Evolutionary conservation across 768 basidiomycete species (phyloP).

Genomic region (Mycena maculata): DNA sequence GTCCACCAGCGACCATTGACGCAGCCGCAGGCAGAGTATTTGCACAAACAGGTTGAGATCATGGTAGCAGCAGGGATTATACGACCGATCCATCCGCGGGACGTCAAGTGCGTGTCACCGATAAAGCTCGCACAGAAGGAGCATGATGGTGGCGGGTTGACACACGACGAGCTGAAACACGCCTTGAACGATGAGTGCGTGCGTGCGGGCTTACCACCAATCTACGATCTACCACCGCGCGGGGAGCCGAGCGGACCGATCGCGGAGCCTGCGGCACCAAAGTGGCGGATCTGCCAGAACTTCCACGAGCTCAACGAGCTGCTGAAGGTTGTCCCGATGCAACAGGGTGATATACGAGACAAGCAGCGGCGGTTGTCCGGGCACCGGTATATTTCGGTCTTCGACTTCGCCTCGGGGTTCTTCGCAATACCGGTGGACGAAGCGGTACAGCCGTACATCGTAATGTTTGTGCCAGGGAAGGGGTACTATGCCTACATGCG

Average conservation of each 20-base stretch:
- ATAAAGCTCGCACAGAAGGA: conserved; percentile 53
- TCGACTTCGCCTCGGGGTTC: conserved; percentile 56
- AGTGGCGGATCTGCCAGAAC: conserved; percentile 53
- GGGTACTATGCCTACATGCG: conserved; percentile 49
- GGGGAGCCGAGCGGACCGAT: neutral
- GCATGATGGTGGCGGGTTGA: conserved; percentile 43
- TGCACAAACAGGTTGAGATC: conserved; percentile 46
- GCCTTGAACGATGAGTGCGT: conserved; percentile 49
- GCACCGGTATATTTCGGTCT: conserved; percentile 46
- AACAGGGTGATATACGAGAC: conserved; percentile 50
- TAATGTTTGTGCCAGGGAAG: conserved; percentile 51
- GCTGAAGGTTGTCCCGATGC: conserved; percentile 43
- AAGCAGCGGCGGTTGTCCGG: conserved; percentile 53
- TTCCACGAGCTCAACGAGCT: conserved; percentile 49
- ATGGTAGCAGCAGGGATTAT: conserved; percentile 51
- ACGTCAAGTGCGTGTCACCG: conserved; percentile 49
- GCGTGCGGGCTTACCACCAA: conserved; percentile 35
- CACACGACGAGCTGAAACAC: conserved; percentile 48
- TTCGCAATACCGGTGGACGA: conserved; percentile 36
- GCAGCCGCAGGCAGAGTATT: conserved; percentile 45
- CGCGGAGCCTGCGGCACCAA: neutral
- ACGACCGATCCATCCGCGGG: conserved; percentile 37
- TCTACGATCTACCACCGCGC: conserved; percentile 39
- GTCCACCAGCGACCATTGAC: conserved; percentile 47
- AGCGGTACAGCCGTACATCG: conserved; percentile 42